These are phyloP conservation scores for Apiotrichum sp. DNA, from an alignment of 1,284 basidiomycete genomes.

Conservation along the genomic window DNA sequence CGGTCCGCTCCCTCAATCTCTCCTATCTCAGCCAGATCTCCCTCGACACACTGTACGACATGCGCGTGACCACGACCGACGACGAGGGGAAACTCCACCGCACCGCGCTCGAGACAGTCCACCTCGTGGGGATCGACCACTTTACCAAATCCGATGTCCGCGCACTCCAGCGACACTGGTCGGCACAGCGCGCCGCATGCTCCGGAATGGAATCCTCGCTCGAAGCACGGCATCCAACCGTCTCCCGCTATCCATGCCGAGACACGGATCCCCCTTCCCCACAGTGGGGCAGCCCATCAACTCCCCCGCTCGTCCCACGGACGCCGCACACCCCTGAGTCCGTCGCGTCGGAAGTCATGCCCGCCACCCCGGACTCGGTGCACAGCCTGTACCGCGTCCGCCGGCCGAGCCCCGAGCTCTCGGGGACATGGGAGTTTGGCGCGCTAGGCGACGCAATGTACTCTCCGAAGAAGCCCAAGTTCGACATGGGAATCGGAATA, in stretches of 20 bases:
- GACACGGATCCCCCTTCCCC: neutral
- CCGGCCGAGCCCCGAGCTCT: neutral
- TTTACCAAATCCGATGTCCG: slow-evolving; percentile 34
- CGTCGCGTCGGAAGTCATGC: neutral
- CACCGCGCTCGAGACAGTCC: slow-evolving; percentile 25
- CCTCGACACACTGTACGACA: slow-evolving; percentile 16
- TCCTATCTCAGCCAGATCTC: slow-evolving; percentile 25
- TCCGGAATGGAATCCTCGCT: neutral
- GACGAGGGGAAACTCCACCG: neutral
- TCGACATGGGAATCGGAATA: neutral
- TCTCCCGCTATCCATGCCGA: neutral
- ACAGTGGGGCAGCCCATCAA: neutral
- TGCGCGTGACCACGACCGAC: slow-evolving; percentile 17
- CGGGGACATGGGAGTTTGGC: neutral
- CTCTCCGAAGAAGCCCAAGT: neutral
- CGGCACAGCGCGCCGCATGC: slow-evolving; percentile 17
- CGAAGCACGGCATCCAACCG: neutral
- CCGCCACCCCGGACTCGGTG: neutral
- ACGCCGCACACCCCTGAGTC: neutral
- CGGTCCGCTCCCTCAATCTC: slow-evolving; percentile 23
- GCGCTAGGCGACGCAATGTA: neutral
- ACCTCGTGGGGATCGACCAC: slow-evolving; percentile 36
- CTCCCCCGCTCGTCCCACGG: neutral
- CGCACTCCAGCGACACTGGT: slow-evolving; percentile 30
- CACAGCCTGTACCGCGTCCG: neutral